phyloP scores from a whole-genome alignment of 129 eudicot species.

The Smallanthus sonchifolius region DNA sequence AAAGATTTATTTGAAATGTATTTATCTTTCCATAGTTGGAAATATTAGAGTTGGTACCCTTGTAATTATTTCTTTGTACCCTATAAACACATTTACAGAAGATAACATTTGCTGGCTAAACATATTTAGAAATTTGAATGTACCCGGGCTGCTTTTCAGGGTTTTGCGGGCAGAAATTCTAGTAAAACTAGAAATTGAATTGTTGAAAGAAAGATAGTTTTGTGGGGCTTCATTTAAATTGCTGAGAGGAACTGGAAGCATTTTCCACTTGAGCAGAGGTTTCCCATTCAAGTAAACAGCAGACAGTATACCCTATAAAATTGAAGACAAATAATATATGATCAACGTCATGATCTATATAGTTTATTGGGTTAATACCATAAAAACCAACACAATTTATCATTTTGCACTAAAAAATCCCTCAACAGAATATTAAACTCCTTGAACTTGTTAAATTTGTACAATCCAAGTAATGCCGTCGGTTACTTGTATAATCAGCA shows the following conservation, averaged over 20 bases:
- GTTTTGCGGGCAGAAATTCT: constrained; percentile 40
- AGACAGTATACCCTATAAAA: constrained; percentile 74
- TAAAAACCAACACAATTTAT: background rate
- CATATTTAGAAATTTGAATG: constrained; percentile 12
- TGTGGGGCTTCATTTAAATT: constrained; percentile 48
- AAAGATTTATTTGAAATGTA: background rate
- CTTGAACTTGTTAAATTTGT: background rate
- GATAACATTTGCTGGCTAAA: background rate
- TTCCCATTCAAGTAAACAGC: constrained; percentile 61
- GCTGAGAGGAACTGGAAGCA: constrained; percentile 57
- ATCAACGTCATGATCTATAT: background rate
- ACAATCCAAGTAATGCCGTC: background rate
- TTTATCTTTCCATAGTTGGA: background rate
- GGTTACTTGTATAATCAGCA: background rate
- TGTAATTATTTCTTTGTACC: background rate
- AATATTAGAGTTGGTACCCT: background rate
- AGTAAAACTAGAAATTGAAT: constrained; percentile 20
- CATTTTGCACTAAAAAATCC: background rate
- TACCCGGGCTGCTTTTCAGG: constrained; percentile 35
- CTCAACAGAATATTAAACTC: background rate
- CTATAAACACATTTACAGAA: background rate
- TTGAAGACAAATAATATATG: background rate
- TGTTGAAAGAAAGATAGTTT: constrained; percentile 29
- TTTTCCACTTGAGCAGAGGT: constrained; percentile 75
- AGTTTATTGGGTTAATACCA: background rate